phyloP scores from a whole-genome alignment of 2,329 filamentous ascomycete species.

The Catunica adiposa region DNA sequence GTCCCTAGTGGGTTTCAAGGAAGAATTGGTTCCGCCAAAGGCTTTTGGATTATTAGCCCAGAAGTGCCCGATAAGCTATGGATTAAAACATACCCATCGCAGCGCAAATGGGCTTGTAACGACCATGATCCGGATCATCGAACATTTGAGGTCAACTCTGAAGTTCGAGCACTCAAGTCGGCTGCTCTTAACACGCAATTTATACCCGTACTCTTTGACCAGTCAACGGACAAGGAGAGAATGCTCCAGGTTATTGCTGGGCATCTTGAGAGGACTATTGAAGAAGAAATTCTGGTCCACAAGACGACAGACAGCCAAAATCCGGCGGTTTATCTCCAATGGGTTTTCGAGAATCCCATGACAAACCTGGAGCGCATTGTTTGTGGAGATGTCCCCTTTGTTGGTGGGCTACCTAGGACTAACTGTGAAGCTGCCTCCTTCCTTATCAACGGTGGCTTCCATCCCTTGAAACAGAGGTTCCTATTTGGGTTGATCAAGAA shows the following conservation, averaged over 20 bases:
- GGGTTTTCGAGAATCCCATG: slow-evolving; percentile 30
- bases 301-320: slow-evolving; percentile 27
- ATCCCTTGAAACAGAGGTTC: slow-evolving; percentile 29
- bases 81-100: slow-evolving; percentile 52
- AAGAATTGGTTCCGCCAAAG: slow-evolving; percentile 57
- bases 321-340: slow-evolving; percentile 36
- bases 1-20: slow-evolving; percentile 51
- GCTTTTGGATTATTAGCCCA: slow-evolving; percentile 52
- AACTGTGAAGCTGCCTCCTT: slow-evolving; percentile 35
- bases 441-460: slow-evolving; percentile 45
- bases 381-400: slow-evolving; percentile 26
- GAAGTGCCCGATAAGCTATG: slow-evolving; percentile 34
- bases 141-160: slow-evolving; percentile 47
- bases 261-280: slow-evolving; percentile 34
- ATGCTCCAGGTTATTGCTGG: slow-evolving; percentile 34
- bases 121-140: slow-evolving; percentile 33
- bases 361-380: slow-evolving; percentile 24
- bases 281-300: slow-evolving; percentile 36
- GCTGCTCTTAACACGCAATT: slow-evolving; percentile 51
- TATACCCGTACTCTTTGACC: slow-evolving; percentile 48
- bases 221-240: slow-evolving; percentile 28
- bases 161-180: slow-evolving; percentile 29
- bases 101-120: slow-evolving; percentile 48
- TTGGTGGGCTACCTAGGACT: slow-evolving; percentile 33
- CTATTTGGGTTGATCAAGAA: slow-evolving; percentile 32